These are phyloP conservation scores for Ensete glaucum DNA, from an alignment of 176 grass and related monocot species.

Conservation along the genomic window DNA sequence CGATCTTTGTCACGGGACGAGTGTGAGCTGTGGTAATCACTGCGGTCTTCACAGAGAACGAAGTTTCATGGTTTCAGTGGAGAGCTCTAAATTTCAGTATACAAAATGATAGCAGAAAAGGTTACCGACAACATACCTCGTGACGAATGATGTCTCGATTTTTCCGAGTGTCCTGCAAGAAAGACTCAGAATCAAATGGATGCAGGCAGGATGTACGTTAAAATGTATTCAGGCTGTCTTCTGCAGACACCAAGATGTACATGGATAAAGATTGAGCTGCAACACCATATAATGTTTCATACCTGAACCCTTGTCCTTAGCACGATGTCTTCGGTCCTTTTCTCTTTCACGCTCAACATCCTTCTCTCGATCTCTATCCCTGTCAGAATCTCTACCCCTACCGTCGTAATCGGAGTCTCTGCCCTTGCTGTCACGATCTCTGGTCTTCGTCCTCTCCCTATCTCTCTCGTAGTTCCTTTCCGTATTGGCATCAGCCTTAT, in stretches of 20 bases:
- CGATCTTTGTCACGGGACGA: slow-evolving; percentile 23
- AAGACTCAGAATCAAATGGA: not conserved
- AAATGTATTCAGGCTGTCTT: not conserved
- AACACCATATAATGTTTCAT: not conserved
- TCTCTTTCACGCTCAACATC: slow-evolving; percentile 35
- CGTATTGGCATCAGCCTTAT: slow-evolving; percentile 38
- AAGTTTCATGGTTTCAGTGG: not conserved
- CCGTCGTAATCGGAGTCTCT: slow-evolving; percentile 56
- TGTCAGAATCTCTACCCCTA: slow-evolving; percentile 51
- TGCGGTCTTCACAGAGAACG: slow-evolving; percentile 20
- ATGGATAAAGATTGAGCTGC: not conserved
- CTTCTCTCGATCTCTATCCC: slow-evolving; percentile 44
- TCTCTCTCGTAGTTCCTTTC: slow-evolving; percentile 58
- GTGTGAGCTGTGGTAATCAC: slow-evolving; percentile 14
- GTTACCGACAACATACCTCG: slow-evolving; percentile 37
- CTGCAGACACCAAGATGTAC: not conserved
- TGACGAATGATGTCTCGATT: slow-evolving; percentile 50
- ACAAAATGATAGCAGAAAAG: not conserved
- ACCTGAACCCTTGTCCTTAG: slow-evolving; percentile 75
- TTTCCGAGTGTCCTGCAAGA: slow-evolving; percentile 56
- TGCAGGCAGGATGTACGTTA: slow-evolving; percentile 16
- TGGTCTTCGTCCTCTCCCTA: slow-evolving; percentile 34
- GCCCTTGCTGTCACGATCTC: slow-evolving; percentile 29
- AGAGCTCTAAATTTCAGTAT: not conserved
- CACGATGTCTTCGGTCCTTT: slow-evolving; percentile 39